Evolutionary conservation across 768 basidiomycete genomes (phyloP).

Genomic region (Calvatia gigantea): DNA sequence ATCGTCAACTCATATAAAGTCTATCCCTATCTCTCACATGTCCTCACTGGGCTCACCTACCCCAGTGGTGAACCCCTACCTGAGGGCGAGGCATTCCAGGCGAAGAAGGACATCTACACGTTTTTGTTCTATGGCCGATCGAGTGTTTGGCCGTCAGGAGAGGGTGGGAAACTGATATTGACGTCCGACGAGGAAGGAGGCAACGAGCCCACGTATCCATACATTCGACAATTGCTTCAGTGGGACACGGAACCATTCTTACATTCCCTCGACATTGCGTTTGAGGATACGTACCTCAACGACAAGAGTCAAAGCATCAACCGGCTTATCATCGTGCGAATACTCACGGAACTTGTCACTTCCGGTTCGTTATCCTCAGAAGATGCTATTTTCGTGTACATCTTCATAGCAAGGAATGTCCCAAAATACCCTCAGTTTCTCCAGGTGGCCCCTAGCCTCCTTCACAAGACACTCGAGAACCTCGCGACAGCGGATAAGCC

Average conservation of each 20-base stretch:
- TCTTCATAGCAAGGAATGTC: constrained; percentile 94
- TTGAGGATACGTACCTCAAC: constrained; percentile 91
- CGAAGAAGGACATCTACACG: constrained; percentile 70
- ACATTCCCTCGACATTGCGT: constrained; percentile 90
- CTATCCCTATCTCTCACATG: constrained; percentile 81
- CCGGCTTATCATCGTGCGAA: constrained; percentile 79
- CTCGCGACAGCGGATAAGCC: constrained; percentile 74
- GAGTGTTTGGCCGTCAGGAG: constrained; percentile 70
- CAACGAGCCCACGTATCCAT: constrained; percentile 84
- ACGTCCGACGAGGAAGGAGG: constrained; percentile 75
- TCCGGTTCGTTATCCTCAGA: constrained; percentile 48
- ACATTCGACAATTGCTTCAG: constrained; percentile 74
- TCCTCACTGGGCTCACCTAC: constrained; percentile 80
- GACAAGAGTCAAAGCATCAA: constrained; percentile 63
- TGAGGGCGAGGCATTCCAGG: constrained; percentile 59
- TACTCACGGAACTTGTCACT: constrained; percentile 75
- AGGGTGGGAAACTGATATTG: constrained; percentile 69
- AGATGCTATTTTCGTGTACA: constrained; percentile 84
- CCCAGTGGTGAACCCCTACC: constrained; percentile 77
- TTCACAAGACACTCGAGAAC: constrained; percentile 74
- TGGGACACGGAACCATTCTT: constrained; percentile 95
- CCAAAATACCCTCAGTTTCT: constrained; percentile 95
- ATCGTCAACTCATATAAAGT: constrained; percentile 86
- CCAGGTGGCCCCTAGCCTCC: constrained; percentile 56
- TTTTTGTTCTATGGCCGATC: constrained; percentile 87